A percentile compares a stretch with the other conserved stretches of the same genome.
Evolutionary conservation across 305 asterid species (phyloP).

Genomic region (Rubia peregrina): DNA sequence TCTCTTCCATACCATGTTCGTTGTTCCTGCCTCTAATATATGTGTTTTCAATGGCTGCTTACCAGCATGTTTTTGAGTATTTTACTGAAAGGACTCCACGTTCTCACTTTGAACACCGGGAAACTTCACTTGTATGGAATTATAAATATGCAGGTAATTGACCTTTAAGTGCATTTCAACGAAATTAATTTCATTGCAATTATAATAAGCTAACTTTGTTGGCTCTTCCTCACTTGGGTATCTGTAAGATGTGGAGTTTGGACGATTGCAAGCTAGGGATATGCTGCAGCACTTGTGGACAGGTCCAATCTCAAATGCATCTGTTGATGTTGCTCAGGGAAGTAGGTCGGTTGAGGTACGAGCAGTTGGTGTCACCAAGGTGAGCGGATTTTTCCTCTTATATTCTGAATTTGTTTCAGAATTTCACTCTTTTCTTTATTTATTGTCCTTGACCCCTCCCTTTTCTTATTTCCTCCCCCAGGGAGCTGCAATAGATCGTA

Average conservation of each 20-base stretch:
- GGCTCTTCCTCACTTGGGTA: constrained; percentile 6
- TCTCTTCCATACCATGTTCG: constrained; percentile 10
- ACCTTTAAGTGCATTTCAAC: constrained; percentile 11
- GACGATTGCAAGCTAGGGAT: constrained; percentile 99
- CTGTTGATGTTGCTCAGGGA: constrained; percentile 97
- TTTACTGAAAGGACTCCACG: constrained; percentile 98
- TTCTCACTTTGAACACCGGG: constrained; percentile 81
- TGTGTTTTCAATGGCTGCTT: constrained; percentile 18
- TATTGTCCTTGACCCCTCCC: neutral
- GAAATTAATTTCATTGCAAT: constrained; percentile 10
- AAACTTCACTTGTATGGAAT: constrained; percentile 96
- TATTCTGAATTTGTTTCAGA: neutral
- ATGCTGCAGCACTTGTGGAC: constrained; percentile 99
- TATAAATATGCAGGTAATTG: constrained; percentile 87
- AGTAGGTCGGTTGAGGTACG: constrained; percentile 93
- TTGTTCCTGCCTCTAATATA: constrained; percentile 21
- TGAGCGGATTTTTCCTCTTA: constrained; percentile 17
- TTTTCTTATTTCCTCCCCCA: constrained; percentile 16
- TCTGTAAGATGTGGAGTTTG: constrained; percentile 78
- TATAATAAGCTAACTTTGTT: constrained; percentile 2
- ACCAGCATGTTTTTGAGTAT: constrained; percentile 92
- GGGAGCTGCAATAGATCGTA: constrained; percentile 99
- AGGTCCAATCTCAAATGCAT: constrained; percentile 93
- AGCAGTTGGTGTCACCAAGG: constrained; percentile 98
- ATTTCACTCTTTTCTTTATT: neutral